Percentiles rank a stretch among this genome's conserved stretches.
phyloP scores from a whole-genome alignment of 805 yeast genomes.

The Candida mattraensis region DNA sequence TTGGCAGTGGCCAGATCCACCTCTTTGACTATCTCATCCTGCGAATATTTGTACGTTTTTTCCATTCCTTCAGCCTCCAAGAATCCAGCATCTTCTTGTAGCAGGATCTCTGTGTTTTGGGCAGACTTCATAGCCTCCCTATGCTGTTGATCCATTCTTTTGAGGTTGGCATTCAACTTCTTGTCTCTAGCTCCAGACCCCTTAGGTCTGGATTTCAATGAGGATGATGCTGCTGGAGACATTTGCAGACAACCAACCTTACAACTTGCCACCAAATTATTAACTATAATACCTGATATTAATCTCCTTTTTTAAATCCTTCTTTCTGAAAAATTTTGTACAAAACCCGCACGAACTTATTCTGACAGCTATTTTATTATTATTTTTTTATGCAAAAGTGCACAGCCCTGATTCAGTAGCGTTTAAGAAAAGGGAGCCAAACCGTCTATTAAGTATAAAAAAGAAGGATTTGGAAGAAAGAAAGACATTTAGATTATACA shows the following conservation, averaged over 20 bases:
- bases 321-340: background rate
- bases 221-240: too few relatives aligned
- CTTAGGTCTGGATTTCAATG: too few relatives aligned
- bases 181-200: constrained; percentile 50
- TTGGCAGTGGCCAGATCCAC: constrained; percentile 77
- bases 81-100: constrained; percentile 82
- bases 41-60: constrained; percentile 81
- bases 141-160: constrained; percentile 67
- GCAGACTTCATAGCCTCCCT: constrained; percentile 80
- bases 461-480: constrained; percentile 1
- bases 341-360: constrained; percentile 7
- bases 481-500: constrained; percentile 4
- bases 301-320: background rate
- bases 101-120: constrained; percentile 78
- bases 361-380: constrained; percentile 9
- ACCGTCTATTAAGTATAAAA: too few relatives aligned
- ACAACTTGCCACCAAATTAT: too few relatives aligned
- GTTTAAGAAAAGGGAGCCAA: constrained; percentile 12
- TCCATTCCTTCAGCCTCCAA: constrained; percentile 97
- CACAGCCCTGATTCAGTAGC: constrained; percentile 12
- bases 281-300: too few relatives aligned
- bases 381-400: constrained; percentile 7
- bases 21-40: constrained; percentile 68
- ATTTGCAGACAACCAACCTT: too few relatives aligned
- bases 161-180: constrained; percentile 63